A percentile compares a stretch with the other conserved stretches of the same genome.
Conservation (phyloP, 306 rosid genomes). For the Vigna hirtella region DNA sequence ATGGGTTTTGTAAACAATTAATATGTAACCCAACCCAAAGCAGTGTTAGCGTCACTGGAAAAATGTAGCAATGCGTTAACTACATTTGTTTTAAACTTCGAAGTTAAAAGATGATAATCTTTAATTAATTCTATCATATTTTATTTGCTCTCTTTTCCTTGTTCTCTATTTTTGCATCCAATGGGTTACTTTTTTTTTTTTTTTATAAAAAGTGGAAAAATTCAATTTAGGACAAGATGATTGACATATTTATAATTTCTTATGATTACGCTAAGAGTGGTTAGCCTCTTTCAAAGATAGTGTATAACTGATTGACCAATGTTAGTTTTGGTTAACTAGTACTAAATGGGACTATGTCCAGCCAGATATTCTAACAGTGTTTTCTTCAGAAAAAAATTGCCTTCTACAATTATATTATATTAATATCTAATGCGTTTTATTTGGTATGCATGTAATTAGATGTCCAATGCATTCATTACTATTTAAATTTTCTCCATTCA, state of each 20-base stretch:
- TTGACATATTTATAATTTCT: not conserved
- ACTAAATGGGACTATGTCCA: not conserved
- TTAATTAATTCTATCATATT: too few relatives aligned
- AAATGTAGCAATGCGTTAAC: not conserved
- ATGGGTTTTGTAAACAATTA: not conserved
- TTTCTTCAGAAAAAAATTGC: constrained; percentile 1
- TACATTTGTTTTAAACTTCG: too few relatives aligned
- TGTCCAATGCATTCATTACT: constrained; percentile 7
- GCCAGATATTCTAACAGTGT: not conserved
- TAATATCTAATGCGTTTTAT: constrained; percentile 5
- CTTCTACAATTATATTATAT: not conserved
- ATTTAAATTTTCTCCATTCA: constrained; percentile 21
- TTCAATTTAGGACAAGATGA: not conserved
- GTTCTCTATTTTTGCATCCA: not conserved
- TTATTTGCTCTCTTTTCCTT: not conserved
- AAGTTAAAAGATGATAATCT: too few relatives aligned
- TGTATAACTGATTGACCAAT: not conserved
- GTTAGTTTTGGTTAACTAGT: constrained; percentile 1
- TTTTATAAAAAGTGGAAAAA: not conserved
- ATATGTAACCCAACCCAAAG: not conserved
- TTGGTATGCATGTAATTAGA: constrained; percentile 1
- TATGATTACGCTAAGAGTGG: not conserved
- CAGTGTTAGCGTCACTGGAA: not conserved
- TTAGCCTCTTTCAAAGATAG: constrained; percentile 1
- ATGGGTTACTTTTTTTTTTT: not conserved